Conservation (phyloP, 163 green algal species). For the Volvox carteri region DNA sequence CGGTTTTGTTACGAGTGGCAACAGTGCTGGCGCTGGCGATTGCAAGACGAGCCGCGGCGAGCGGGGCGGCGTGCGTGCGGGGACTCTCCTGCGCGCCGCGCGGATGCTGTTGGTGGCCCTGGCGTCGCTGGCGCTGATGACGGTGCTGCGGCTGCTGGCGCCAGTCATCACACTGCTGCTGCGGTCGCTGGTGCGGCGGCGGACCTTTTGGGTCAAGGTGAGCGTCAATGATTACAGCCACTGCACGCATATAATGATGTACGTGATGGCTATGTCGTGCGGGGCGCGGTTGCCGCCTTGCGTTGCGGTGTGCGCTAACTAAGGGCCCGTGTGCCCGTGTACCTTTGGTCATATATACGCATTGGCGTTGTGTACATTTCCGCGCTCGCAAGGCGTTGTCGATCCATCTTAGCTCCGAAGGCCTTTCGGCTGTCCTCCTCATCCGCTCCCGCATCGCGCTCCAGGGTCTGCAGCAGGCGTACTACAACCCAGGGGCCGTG, state of each 20-base stretch:
- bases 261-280: no score
- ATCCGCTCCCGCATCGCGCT: neutral
- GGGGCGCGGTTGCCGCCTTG: no score
- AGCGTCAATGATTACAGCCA: no score
- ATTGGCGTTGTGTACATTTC: no score
- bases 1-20: neutral
- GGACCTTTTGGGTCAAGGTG: conserved; percentile 74
- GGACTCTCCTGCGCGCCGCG: neutral
- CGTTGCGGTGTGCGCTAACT: no score
- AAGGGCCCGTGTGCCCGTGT: no score
- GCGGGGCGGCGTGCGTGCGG: neutral
- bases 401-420: no score
- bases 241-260: no score
- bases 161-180: conserved; percentile 70
- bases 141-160: conserved; percentile 54
- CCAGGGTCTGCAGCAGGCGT: conserved; percentile 61
- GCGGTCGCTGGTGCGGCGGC: conserved; percentile 68
- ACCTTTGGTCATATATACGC: no score
- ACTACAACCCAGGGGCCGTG: conserved; percentile 53
- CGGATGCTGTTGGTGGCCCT: conserved; percentile 28
- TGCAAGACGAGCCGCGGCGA: neutral
- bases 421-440: neutral
- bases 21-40: neutral
- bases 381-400: no score
- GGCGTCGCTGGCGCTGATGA: conserved; percentile 52